phyloP scores from a whole-genome alignment of 163 green algal species.

The Coccomyxa subellipsoidea region DNA sequence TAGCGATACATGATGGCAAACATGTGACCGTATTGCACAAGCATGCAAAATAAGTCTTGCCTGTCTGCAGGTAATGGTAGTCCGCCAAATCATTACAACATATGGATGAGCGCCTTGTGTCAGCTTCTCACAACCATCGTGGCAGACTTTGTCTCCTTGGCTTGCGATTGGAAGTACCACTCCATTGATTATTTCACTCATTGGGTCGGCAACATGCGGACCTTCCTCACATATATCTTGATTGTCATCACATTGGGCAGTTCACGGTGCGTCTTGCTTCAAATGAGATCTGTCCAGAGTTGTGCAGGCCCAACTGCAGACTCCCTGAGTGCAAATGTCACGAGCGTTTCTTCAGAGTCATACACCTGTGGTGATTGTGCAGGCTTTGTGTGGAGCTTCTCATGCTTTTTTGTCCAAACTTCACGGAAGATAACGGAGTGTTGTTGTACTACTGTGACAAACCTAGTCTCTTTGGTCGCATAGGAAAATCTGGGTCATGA shows the following conservation, averaged over 20 bases:
- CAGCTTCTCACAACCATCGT: slow-evolving; percentile 32
- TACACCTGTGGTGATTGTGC: no score
- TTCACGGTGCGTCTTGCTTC: slow-evolving; percentile 8
- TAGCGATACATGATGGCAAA: no score
- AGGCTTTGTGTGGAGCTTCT: slow-evolving; percentile 42
- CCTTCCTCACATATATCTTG: slow-evolving; percentile 22
- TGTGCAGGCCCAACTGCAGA: no score
- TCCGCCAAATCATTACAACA: slow-evolving; percentile 20
- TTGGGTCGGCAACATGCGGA: slow-evolving; percentile 14
- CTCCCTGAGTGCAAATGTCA: no score
- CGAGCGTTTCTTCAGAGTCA: no score
- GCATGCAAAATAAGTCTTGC: no score
- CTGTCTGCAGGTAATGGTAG: neutral
- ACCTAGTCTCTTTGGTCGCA: slow-evolving; percentile 21
- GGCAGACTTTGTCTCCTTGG: slow-evolving; percentile 34
- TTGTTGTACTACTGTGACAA: slow-evolving; percentile 47
- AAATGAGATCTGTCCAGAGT: neutral
- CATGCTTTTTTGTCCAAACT: slow-evolving; percentile 42
- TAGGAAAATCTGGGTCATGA: neutral
- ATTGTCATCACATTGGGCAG: slow-evolving; percentile 29
- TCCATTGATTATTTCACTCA: slow-evolving; percentile 31
- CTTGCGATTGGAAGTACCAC: slow-evolving; percentile 39
- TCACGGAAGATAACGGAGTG: slow-evolving; percentile 21
- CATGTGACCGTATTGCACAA: no score
- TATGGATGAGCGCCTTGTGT: slow-evolving; percentile 38